phyloP scores from a whole-genome alignment of 768 basidiomycete genomes.

The Trametes coccinea region DNA sequence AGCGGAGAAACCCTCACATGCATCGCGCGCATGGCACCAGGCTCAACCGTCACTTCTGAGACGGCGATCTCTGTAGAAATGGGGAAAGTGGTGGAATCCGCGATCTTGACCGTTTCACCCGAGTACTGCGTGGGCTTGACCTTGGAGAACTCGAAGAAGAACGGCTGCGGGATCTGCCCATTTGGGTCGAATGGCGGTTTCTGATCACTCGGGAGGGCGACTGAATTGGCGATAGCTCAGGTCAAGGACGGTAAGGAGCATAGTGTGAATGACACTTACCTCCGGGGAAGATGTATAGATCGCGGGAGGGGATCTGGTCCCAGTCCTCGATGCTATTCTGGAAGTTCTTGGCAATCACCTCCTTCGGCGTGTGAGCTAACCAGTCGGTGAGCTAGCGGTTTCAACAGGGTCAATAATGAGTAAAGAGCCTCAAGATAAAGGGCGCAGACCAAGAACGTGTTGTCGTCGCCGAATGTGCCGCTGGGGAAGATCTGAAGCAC shows the following conservation, averaged over 20 bases:
- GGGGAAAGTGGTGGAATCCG: constrained; percentile 51
- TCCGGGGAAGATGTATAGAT: constrained; percentile 56
- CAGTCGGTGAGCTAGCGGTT: constrained; percentile 51
- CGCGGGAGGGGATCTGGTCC: constrained; percentile 43
- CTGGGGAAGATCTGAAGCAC: constrained; percentile 46
- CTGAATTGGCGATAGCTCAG: constrained; percentile 20
- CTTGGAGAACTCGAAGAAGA: constrained; percentile 48
- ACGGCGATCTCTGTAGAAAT: constrained; percentile 50
- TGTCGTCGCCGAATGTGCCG: constrained; percentile 53
- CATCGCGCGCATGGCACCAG: constrained; percentile 58
- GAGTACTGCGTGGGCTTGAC: constrained; percentile 42
- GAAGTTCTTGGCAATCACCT: constrained; percentile 58
- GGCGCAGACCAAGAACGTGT: constrained; percentile 47
- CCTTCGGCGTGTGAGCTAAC: constrained; percentile 54
- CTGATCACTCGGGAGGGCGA: constrained; percentile 38
- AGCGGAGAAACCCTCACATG: constrained; percentile 41
- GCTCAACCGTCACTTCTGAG: constrained; percentile 55
- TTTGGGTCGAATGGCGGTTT: constrained; percentile 41
- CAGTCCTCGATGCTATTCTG: constrained; percentile 42
- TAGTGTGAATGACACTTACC: constrained; percentile 26
- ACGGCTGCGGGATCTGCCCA: constrained; percentile 43
- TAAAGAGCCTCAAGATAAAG: neutral
- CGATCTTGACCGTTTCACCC: constrained; percentile 52
- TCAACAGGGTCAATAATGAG: neutral
- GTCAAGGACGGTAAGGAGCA: neutral